A percentile compares a stretch with the other conserved stretches of the same genome.
phyloP scores from a whole-genome alignment of 257 asterid genomes.

The Plantago elongata region DNA sequence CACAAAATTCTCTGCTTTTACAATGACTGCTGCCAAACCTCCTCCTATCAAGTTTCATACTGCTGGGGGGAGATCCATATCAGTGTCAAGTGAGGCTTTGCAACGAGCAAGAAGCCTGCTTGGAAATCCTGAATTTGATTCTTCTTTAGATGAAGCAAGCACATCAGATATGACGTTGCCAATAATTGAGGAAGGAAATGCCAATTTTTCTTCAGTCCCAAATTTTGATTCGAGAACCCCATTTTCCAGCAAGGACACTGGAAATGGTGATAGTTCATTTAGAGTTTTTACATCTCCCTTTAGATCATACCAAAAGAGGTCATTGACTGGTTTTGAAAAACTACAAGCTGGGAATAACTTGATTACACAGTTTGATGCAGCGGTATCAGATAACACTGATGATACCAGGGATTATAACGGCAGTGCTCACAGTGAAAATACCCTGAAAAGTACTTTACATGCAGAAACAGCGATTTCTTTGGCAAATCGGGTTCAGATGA shows the following conservation, averaged over 20 bases:
- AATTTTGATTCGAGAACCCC: constrained; percentile 48
- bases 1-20: constrained; percentile 31
- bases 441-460: constrained; percentile 25
- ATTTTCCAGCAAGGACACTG: constrained; percentile 26
- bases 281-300: constrained; percentile 66
- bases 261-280: constrained; percentile 27
- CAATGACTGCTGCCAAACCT: constrained; percentile 40
- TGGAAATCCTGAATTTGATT: constrained; percentile 60
- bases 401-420: constrained; percentile 26
- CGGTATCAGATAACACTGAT: constrained; percentile 42
- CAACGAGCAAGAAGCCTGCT: constrained; percentile 82
- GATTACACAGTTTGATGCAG: constrained; percentile 80
- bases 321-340: constrained; percentile 35
- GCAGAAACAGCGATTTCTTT: constrained; percentile 19
- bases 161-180: constrained; percentile 35
- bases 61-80: constrained; percentile 94
- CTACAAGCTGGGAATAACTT: constrained; percentile 58
- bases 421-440: constrained; percentile 25
- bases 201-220: constrained; percentile 24
- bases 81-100: constrained; percentile 84
- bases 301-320: constrained; percentile 34
- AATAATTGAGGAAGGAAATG: constrained; percentile 28
- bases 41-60: constrained; percentile 81
- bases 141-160: constrained; percentile 39
- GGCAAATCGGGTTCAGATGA: constrained; percentile 30